Conservation (phyloP, 768 basidiomycete genomes). For the Sistotremastrum niveocremeum region DNA sequence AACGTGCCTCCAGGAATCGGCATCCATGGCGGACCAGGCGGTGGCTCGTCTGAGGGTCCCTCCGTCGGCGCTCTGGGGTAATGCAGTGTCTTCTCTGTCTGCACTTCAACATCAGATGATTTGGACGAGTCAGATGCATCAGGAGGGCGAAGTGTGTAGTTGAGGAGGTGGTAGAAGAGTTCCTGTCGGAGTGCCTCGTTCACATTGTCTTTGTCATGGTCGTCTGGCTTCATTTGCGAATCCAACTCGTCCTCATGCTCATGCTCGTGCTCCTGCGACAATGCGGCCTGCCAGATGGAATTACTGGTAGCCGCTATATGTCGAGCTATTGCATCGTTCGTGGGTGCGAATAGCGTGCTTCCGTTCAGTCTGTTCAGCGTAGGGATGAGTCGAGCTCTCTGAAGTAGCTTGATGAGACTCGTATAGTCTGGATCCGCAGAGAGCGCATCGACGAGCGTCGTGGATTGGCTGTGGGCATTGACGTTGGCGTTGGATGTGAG, state of each 20-base stretch:
- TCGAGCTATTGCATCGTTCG: conserved; percentile 73
- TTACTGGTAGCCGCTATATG: conserved; percentile 19
- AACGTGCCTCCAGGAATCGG: conserved; percentile 73
- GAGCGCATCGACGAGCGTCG: conserved; percentile 70
- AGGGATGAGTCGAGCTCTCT: conserved; percentile 78
- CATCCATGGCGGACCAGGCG: conserved; percentile 75
- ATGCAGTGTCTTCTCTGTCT: conserved; percentile 47
- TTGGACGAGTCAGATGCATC: too few species aligned
- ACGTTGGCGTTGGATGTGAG: conserved; percentile 11
- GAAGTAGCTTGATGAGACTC: conserved; percentile 61
- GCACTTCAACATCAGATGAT: conserved; percentile 26
- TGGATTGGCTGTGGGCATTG: conserved; percentile 19
- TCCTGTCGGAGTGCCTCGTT: conserved; percentile 78
- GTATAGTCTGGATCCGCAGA: conserved; percentile 63
- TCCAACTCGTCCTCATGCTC: conserved; percentile 18
- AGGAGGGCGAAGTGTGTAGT: conserved; percentile 46
- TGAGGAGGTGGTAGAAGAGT: conserved; percentile 88
- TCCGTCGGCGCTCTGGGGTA: conserved; percentile 51
- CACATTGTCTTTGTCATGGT: conserved; percentile 56
- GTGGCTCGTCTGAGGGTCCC: conserved; percentile 51
- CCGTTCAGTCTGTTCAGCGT: conserved; percentile 77
- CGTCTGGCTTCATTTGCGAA: conserved; percentile 27
- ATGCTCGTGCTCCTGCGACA: conserved; percentile 3
- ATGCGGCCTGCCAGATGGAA: conserved; percentile 19
- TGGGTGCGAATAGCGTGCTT: conserved; percentile 87